Evolutionary conservation across 305 asterid genomes (phyloP), one percentile per base, ranked within the genome.

Genomic region (Plantago lanceolata): DNA sequence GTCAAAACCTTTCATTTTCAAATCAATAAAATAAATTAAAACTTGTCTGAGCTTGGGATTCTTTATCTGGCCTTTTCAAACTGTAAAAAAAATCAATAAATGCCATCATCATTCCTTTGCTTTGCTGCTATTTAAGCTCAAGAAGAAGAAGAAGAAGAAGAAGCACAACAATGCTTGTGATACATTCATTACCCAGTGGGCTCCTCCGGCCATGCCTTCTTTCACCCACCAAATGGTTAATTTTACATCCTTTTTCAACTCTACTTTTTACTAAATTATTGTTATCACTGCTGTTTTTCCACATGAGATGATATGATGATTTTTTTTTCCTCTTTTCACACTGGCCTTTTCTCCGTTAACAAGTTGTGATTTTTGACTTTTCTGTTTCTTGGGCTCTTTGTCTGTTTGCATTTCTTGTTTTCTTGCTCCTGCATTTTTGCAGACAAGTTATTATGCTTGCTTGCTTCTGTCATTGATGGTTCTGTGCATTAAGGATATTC

Each of bases 321-420:
- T 0, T 15, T 9, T 40, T 9, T 40, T 40, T 11, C 45, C 45
- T 12, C 11, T 40, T 40, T 37, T 37, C 45, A 40, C 45, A 40
- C 45, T 40, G 45, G 11, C 45, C 45, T 40, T 40, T 40, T 40
- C 45, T 40, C 45, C 45, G 1, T 40, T 15, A 0, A 12, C 14
- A 79, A 80, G 80, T 66, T 69, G 75, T 69, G 19, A 61, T 69
- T 61, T 79, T 77, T 76, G 78, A 69, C 81, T 69, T 71, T 58
- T 49, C 45, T 9, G 45, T 44, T 63, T 19, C 44, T 40, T 26
- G 70, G 60, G 59, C 63, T 40, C 11, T 3, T 74, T 66, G 57
- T 64, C 64, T 76, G 75, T 66, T 73, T 48, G 33, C 64, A 44
- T 53, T 65, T 48, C 68, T 72, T 69, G 73, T 50, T 40, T 58